These are phyloP conservation scores for Thalassiosira hispida DNA, from an alignment of 352 stramenopile species.

Conservation along the genomic window DNA sequence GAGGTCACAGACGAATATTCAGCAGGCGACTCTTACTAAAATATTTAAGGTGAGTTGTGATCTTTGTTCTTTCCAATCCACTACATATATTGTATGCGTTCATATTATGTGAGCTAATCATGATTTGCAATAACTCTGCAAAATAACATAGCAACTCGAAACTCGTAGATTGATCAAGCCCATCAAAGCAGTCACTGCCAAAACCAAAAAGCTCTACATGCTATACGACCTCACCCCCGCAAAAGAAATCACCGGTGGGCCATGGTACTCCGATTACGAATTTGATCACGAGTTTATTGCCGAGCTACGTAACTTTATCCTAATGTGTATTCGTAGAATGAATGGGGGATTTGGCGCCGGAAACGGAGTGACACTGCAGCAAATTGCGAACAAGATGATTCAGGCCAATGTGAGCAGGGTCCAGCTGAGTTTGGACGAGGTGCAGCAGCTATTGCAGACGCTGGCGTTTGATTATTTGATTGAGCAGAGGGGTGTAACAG, in stretches of 20 bases:
- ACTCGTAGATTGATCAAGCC: slow-evolving; percentile 97
- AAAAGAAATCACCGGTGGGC: slow-evolving; percentile 98
- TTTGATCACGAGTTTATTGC: slow-evolving; percentile 99
- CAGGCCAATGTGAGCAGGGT: slow-evolving; percentile 79
- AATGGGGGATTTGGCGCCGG: slow-evolving; percentile 68
- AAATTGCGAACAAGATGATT: slow-evolving; percentile 78
- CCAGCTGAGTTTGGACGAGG: slow-evolving; percentile 72
- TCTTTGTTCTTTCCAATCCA: neutral
- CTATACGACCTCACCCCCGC: slow-evolving; percentile 89
- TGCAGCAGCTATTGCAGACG: slow-evolving; percentile 81
- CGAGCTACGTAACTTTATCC: slow-evolving; percentile 93
- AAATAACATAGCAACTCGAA: slow-evolving; percentile 91
- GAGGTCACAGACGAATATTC: slow-evolving; percentile 96
- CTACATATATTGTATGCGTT: slow-evolving; percentile 1
- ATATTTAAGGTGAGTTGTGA: slow-evolving; percentile 89
- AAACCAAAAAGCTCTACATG: slow-evolving; percentile 99
- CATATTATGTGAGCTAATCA: too few relatives aligned
- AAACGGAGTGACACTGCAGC: slow-evolving; percentile 65
- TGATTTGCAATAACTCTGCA: too few relatives aligned
- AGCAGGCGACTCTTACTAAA: slow-evolving; percentile 96
- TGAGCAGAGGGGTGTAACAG: slow-evolving; percentile 58
- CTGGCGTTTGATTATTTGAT: slow-evolving; percentile 81
- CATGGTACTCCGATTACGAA: slow-evolving; percentile 99
- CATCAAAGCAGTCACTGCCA: slow-evolving; percentile 98
- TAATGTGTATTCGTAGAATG: slow-evolving; percentile 68